Evolutionary conservation across 768 basidiomycete species (phyloP), one percentile per base, ranked within the genome.

Genomic region (Kwoniella mangroviensis): DNA sequence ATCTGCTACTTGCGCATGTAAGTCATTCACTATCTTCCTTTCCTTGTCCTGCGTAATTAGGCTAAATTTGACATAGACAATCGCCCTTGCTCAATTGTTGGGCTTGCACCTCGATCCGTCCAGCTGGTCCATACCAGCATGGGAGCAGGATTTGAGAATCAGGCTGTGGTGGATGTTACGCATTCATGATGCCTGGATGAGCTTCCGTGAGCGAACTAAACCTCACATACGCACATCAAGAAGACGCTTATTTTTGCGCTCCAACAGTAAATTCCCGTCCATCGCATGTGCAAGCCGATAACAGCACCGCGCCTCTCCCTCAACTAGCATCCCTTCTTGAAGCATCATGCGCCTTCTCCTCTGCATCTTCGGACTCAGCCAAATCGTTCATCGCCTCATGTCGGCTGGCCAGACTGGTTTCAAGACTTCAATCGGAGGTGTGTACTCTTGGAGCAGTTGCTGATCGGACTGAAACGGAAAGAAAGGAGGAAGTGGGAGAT

Each of bases 141-240:
- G 70, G 70, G 73, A 74, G 54, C 66, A 72, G 49, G 63, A 68
- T 17, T 58, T 74, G 2, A 28, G 73, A 11, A 63, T 74, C 22
- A 42, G 70, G 2, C 63, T 74, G 17, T 74, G 73, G 73, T 74
- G 73, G 73, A 52, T 59, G 51, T 58, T 74, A 21, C 41, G 54
- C 10, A 72, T 71, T 7, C 73, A 74, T 55, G 70, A 74, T 53
- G 66, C 73, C 15, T 74, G 73, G 70, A 73, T 74, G 73, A 65
- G 67, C 59, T 69, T 74, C 54, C 55, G 67, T 71, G 54, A 60
- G 70, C 6, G 41, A 45, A 9, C 12, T 9, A 10, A 19, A 2
- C 4, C 24, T n/a, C 24, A 4, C 19, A 24, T 15, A 24, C 24
- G 0, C 2, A 12, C 9, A 55, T 34, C 34, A 34, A 7, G 34